Base-by-base conservation (phyloP, 495 filamentous ascomycete species). In the Penicillium antarcticum region DNA sequence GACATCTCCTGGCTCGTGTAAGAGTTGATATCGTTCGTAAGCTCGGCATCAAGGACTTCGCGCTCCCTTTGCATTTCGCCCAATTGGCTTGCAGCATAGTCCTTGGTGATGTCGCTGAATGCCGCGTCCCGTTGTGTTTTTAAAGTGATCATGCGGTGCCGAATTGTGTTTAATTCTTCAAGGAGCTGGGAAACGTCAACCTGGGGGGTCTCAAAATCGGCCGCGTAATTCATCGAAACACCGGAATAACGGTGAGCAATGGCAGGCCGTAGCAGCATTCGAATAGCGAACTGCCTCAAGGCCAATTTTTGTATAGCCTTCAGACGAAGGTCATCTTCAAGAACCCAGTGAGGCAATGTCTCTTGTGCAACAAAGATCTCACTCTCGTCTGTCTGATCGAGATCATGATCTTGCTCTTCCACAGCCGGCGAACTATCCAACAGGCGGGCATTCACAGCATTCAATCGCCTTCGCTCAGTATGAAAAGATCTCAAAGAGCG, bases 251-350 rank as follows among this genome's bases (percentile, higher is more conserved):
- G 60, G 42, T 77, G 74, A 1, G 69, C 70, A 19, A 77, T 64
- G 5, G 58, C 52, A 16, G 72, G 72, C 13, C 74, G 66, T 6
- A 77, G 55, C 9, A 77, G 34, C 26, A 75, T 36, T 23, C 74
- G 58, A 29, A 75, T 69, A 3, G 68, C 66, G n/a, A 77, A 71
- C 56, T 77, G 71, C 42, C 64, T 73, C 42, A 73, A 33, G 5
- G 72, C 72, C 11, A 77, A 57, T 35, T 68, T 72, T 38, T 72
- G 68, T 13, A 77, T 68, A 16, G 62, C 71, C 48, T 75, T 74
- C 21, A 66, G 60, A 9, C 69, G 68, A 34, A 66, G 41, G n/a
- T 58, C 29, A 26, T 72, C 70, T 18, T 51, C 32, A 10, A 55
- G 48, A 17, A 67, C 59, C 69, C 70, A 73, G 9, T 47, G 16